Evolutionary conservation across 1,284 basidiomycete genomes (phyloP).

Genomic region (Sparassis latifolia): DNA sequence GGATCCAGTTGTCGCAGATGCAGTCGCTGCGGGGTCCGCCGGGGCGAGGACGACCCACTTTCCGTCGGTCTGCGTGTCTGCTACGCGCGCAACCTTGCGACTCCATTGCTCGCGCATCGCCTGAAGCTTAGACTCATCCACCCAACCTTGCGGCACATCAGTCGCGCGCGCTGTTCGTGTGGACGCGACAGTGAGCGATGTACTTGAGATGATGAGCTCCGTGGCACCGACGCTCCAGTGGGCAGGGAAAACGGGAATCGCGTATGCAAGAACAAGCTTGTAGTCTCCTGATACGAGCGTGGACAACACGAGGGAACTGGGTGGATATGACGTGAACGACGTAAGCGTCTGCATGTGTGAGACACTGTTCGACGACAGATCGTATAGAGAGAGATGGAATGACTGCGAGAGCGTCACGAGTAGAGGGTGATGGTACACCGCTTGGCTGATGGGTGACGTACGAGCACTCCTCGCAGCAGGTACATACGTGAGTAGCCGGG

Average conservation of each 20-base stretch:
- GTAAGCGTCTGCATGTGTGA: slow-evolving; percentile 56
- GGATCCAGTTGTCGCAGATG: slow-evolving; percentile 13
- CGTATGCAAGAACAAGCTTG: slow-evolving; percentile 66
- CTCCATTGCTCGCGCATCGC: slow-evolving; percentile 67
- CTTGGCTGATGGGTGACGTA: slow-evolving; percentile 47
- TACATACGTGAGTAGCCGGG: slow-evolving; percentile 40
- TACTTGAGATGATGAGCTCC: slow-evolving; percentile 51
- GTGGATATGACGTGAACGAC: slow-evolving; percentile 70
- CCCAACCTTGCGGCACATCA: slow-evolving; percentile 66
- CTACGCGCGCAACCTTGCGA: slow-evolving; percentile 60
- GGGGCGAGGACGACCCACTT: slow-evolving; percentile 79
- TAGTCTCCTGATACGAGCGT: slow-evolving; percentile 49
- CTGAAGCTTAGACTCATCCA: slow-evolving; percentile 58
- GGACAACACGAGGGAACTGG: slow-evolving; percentile 65
- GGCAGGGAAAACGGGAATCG: slow-evolving; percentile 68
- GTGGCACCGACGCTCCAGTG: slow-evolving; percentile 79
- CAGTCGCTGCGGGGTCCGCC: slow-evolving; percentile 18
- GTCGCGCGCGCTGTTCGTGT: slow-evolving; percentile 61
- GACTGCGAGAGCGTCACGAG: slow-evolving; percentile 61
- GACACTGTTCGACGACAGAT: slow-evolving; percentile 46
- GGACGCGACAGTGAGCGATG: slow-evolving; percentile 23
- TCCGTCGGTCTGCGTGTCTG: slow-evolving; percentile 71
- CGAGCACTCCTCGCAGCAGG: slow-evolving; percentile 35
- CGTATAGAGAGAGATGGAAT: slow-evolving; percentile 64
- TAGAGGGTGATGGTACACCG: slow-evolving; percentile 71